These are phyloP conservation scores for Picea sitchensis DNA, from an alignment of 75 land plant genomes.

Conservation along the genomic window DNA sequence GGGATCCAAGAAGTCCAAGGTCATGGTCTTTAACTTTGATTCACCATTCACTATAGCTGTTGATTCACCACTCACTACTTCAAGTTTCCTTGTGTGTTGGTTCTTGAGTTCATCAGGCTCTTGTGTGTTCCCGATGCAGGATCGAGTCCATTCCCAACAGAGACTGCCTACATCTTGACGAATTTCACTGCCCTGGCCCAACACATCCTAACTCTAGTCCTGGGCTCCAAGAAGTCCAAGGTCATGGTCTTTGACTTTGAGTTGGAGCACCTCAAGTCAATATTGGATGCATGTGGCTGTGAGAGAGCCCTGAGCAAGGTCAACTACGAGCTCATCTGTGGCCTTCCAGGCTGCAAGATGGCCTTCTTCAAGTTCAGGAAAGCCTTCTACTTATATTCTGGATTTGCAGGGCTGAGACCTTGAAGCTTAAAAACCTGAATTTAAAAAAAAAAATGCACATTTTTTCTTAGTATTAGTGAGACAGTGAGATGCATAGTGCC, in stretches of 20 bases:
- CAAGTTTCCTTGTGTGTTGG: slow-evolving; percentile 50
- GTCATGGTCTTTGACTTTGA: slow-evolving; percentile 57
- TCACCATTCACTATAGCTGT: too few species aligned
- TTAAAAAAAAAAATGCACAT: too few species aligned
- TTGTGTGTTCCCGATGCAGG: slow-evolving; percentile 21
- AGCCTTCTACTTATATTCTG: slow-evolving; percentile 63
- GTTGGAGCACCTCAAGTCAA: slow-evolving; percentile 33
- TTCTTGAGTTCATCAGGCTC: slow-evolving; percentile 45
- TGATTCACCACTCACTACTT: slow-evolving; percentile 15
- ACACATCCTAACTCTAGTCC: slow-evolving; percentile 65
- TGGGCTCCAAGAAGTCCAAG: slow-evolving; percentile 75
- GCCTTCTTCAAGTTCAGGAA: slow-evolving; percentile 69
- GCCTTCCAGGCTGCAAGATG: slow-evolving; percentile 48
- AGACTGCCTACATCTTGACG: slow-evolving; percentile 51
- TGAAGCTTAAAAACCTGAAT: slow-evolving; percentile 8
- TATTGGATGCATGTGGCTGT: slow-evolving; percentile 52
- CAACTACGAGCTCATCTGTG: slow-evolving; percentile 50
- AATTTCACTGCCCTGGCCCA: slow-evolving; percentile 75
- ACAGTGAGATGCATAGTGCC: too few species aligned
- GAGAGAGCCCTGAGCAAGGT: slow-evolving; percentile 58
- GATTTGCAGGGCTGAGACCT: slow-evolving; percentile 50
- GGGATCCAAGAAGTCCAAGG: slow-evolving; percentile 75
- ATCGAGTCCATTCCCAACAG: slow-evolving; percentile 33
- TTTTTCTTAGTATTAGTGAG: too few species aligned
- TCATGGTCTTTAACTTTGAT: slow-evolving; percentile 53